Evolutionary conservation across 192 early-diverging fungal genomes (phyloP), one percentile per base, ranked within the genome.

Genomic region (Irineochytrium annulatum): DNA sequence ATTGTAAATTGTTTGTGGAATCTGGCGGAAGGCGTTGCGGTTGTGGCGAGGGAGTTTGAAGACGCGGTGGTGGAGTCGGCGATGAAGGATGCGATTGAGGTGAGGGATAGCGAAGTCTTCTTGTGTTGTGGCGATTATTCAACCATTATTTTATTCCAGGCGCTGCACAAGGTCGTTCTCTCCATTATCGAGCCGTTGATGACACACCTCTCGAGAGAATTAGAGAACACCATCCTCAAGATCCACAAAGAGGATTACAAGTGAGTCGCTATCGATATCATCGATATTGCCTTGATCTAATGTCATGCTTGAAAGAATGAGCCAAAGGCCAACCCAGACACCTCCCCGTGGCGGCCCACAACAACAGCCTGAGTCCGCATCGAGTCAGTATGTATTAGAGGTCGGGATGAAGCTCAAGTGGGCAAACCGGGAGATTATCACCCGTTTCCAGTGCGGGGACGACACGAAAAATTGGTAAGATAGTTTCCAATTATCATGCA

Each of bases 171-270:
- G 43, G 32, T 82, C 13, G 74, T 89, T 70, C 71, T 77, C 39
- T 61, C 61, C 30, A 77, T 87, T 45, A 76, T 75, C 17, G 71
- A 84, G 48, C 73, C 78, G 17, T 44, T 89, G 11, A 65, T 83
- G 6, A 56, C 64, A 5, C 60, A 69, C 35, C 72, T 89, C 5
- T 74, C 74, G 22, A 62, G 69, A 6, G 87, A 89, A 29, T 32
- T 86, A 8, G 78, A 83, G 31, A 43, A 30, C 2, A 69, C 76
- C 0, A 69, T 89, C 27, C 20, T 82, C 13, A 85, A 79, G 65
- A 84, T 89, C 2, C 82, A 89, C 62, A 66, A 72, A 20, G 87
- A 87, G 68, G 87, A 89, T 52, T 80, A 78, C 59, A 67, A 74
- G 69, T 57, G 22, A 16, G 33, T 51, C 17, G 30, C 16, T 49